Evolutionary conservation across 441 rosid species (phyloP).

Genomic region (Populus tomentosa): DNA sequence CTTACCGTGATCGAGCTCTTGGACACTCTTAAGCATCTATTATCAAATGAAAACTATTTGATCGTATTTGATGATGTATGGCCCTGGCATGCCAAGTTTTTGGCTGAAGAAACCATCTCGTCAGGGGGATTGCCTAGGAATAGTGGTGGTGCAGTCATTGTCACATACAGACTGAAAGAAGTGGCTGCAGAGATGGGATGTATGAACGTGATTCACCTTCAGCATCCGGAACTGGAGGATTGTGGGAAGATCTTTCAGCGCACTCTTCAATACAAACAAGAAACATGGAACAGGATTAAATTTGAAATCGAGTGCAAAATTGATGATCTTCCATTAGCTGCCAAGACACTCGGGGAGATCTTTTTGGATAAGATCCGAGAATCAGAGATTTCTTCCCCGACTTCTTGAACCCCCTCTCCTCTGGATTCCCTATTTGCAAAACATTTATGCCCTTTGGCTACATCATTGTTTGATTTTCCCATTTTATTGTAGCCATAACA

Average conservation of each 20-base stretch:
- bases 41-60: background rate
- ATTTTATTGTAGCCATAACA: too few species aligned
- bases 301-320: background rate
- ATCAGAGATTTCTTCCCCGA: background rate
- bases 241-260: conserved; percentile 3
- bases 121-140: background rate
- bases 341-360: background rate
- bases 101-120: background rate
- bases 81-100: background rate
- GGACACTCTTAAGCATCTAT: background rate
- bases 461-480: too few species aligned
- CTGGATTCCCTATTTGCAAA: too few species aligned
- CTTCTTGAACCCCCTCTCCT: background rate
- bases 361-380: background rate
- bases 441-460: too few species aligned
- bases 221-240: background rate
- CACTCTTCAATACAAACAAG: background rate
- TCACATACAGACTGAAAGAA: background rate
- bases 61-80: background rate
- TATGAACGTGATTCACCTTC: background rate
- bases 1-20: background rate
- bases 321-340: conserved; percentile 2
- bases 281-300: background rate
- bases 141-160: background rate
- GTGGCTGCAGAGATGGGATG: background rate